phyloP scores from a whole-genome alignment of 192 early-diverging fungal species.

The Ambispora gerdemannii region DNA sequence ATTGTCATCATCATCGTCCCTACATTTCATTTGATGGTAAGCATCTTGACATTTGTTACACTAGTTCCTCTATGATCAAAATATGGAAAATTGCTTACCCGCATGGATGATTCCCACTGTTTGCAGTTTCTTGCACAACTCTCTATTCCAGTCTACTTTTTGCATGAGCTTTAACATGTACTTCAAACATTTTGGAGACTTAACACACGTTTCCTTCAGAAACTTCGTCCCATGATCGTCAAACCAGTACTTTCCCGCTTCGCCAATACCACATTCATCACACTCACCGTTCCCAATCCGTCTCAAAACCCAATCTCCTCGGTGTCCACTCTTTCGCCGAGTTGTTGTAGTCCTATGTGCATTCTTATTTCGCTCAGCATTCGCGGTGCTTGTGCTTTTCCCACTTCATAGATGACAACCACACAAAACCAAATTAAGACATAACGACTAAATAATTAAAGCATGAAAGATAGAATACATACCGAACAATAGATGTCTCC shows the following conservation, averaged over 20 bases:
- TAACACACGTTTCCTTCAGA: constrained; percentile 16
- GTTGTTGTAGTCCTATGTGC: not conserved
- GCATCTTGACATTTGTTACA: constrained; percentile 9
- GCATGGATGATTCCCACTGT: constrained; percentile 29
- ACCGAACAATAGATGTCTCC: constrained; percentile 20
- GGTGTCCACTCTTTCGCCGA: not conserved
- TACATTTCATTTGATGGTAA: constrained; percentile 7
- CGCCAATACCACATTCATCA: constrained; percentile 17
- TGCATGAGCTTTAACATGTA: constrained; percentile 31
- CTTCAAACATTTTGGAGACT: constrained; percentile 13
- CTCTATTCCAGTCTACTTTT: constrained; percentile 22
- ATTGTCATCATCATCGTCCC: constrained; percentile 25
- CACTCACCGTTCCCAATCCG: constrained; percentile 10
- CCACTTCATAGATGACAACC: not conserved
- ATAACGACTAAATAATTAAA: constrained; percentile 4
- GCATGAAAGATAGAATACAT: constrained; percentile 14
- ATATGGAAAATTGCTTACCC: constrained; percentile 11
- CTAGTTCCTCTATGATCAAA: not conserved
- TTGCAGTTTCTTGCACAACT: constrained; percentile 19
- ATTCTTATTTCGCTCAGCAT: constrained; percentile 4
- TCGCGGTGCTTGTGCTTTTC: constrained; percentile 26
- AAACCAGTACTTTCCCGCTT: constrained; percentile 2
- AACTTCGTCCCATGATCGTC: constrained; percentile 27
- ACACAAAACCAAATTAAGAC: not conserved
- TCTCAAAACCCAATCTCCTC: constrained; percentile 21